Evolutionary conservation across 1,284 basidiomycete species (phyloP).

Genomic region (Marasmius fiardii): DNA sequence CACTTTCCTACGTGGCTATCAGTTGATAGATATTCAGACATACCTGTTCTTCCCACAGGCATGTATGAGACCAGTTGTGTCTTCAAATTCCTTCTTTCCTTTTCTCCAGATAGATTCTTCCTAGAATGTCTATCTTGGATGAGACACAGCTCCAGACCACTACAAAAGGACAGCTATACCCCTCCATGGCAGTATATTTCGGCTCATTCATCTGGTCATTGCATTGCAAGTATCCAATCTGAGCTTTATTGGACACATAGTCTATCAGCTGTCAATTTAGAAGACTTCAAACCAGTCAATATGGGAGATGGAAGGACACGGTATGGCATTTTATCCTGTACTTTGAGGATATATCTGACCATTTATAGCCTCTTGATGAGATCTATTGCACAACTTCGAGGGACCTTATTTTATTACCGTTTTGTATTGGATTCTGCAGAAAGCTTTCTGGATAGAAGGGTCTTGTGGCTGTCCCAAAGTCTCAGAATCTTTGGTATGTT

Average conservation of each 20-base stretch:
- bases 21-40: neutral
- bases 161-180: too few relatives aligned
- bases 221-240: neutral
- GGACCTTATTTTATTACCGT: neutral
- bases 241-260: neutral
- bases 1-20: neutral
- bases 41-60: neutral
- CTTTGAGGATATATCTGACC: neutral
- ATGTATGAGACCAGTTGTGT: neutral
- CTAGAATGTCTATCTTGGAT: too few relatives aligned
- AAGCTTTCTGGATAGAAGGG: neutral
- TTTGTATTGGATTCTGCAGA: neutral
- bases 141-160: too few relatives aligned
- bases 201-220: neutral
- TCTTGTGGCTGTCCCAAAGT: neutral
- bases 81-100: too few relatives aligned
- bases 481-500: neutral
- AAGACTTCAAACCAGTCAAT: neutral
- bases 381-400: neutral
- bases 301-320: neutral
- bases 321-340: neutral
- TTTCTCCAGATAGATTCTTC: too few relatives aligned
- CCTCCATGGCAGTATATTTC: too few relatives aligned
- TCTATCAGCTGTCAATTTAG: neutral
- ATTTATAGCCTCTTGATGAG: neutral